Base-by-base conservation (phyloP, 2,329 filamentous ascomycete genomes). In the Verticillium alfalfae region DNA sequence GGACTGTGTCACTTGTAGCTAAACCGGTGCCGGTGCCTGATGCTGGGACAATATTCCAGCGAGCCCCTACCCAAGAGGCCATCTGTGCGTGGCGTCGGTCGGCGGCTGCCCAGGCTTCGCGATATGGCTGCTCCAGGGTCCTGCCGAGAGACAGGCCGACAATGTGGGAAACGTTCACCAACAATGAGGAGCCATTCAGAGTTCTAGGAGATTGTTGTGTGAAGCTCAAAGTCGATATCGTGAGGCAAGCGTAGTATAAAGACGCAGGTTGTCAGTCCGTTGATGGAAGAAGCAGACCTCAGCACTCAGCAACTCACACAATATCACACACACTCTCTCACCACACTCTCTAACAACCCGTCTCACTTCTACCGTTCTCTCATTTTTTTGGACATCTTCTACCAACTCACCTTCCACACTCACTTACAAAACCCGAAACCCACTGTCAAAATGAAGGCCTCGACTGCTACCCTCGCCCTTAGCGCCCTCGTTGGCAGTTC, bases 401-500 rank as follows among this genome's bases (percentile, higher is more conserved):
- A 34, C 7, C 22, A 13, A 39, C 26, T 31, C 36, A 38, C 52
- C 16, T 34, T 60, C 12, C 34, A 37, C 26, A 59, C 59, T 57
- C 36, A n/a, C 41, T 45, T 59, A 31, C 5, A 31, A 31, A 5
- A 31, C 26, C 5, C 26, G 26, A 31, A 31, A 31, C 22, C n/a
- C 12, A 57, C 36, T 56, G 45, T 64, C 61, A 65, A 56, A 26
- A 65, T 65, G 64, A 65, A 65, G 63, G 37, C 57, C 39, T 57
- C 57, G 31, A 37, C 58, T 22, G 58, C 45, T 38, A 45, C 58
- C n/a, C 26, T 59, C n/a, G 45, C 58, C 45, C 41, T 59, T 10
- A 36, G 41, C 58, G 58, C 58, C 45, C 58, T 59, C 31, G 18
- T 59, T 34, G 58, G 58, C 58, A 31, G 31, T 34, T 15, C 58